Evolutionary conservation across 192 early-diverging fungal species (phyloP).

Genomic region (Gigaspora rosea): DNA sequence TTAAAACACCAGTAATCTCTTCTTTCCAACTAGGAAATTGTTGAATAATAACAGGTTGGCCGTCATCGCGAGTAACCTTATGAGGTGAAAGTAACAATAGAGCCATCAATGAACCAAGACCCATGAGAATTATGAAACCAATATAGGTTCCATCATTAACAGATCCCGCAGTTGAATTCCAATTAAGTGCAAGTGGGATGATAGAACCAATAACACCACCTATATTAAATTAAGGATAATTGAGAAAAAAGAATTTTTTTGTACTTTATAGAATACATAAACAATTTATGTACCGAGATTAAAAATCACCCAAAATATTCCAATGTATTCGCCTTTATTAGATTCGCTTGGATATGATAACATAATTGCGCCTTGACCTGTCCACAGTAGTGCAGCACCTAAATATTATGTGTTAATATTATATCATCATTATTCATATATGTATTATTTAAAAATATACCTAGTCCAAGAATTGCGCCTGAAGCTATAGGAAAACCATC

Average conservation of each 20-base stretch:
- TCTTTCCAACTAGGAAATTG: slow-evolving; percentile 68
- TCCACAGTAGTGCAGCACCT: slow-evolving; percentile 73
- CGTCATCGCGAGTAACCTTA: slow-evolving; percentile 69
- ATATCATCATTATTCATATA: neutral
- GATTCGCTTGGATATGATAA: slow-evolving; percentile 81
- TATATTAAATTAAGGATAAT: slow-evolving; percentile 38
- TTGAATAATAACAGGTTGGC: slow-evolving; percentile 64
- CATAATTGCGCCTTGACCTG: slow-evolving; percentile 83
- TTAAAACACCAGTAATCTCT: slow-evolving; percentile 54
- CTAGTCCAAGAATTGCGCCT: slow-evolving; percentile 80
- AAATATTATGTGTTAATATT: neutral
- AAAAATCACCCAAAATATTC: slow-evolving; percentile 89
- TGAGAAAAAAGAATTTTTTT: neutral
- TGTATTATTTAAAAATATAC: slow-evolving; percentile 13
- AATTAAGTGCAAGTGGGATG: slow-evolving; percentile 74
- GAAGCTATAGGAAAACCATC: slow-evolving; percentile 68
- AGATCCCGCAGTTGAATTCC: slow-evolving; percentile 46
- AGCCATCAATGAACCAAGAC: slow-evolving; percentile 58
- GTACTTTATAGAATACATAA: neutral
- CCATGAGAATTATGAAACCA: slow-evolving; percentile 71
- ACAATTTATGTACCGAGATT: slow-evolving; percentile 44
- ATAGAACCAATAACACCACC: slow-evolving; percentile 81
- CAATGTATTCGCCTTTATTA: slow-evolving; percentile 82
- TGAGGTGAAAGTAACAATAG: slow-evolving; percentile 57
- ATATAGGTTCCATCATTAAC: slow-evolving; percentile 75